Evolutionary conservation across 371 early-diverging fungal species (phyloP), one percentile per base, ranked within the genome.

Genomic region (Circinella minor): DNA sequence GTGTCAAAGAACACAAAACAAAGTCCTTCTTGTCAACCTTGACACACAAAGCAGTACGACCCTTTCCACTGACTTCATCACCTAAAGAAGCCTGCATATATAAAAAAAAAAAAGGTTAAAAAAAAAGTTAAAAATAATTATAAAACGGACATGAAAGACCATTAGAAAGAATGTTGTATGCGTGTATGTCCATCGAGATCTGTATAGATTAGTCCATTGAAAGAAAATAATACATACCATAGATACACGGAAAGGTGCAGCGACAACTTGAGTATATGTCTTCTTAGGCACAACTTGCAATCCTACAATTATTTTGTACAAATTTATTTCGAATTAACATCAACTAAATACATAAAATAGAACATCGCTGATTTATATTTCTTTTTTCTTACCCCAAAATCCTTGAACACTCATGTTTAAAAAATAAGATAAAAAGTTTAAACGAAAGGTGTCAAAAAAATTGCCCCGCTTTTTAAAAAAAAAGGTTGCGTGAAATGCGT

Each of bases 21-120:
- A 90, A 95, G 27, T 82, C 82, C 74, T 89, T 86, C 68, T 88
- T 85, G 69, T 91, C 91, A 36, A 91, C 88, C 4, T 81, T 84
- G 70, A 93, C 82, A n/a, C 83, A 73, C 57, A 93, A 77, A 49
- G 88, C 82, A 4, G 89, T 85, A 64, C 93, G 90, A 43, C 70
- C 79, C 55, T 79, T 80, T 51, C 77, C 80, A 37, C 75, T 77
- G 17, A 76, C 62, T 60, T 77, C 79, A 59, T 83, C 87, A 8
- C 59, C 37, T 69, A 94, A 83, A 15, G 93, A 88, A 63, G 94
- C 93, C 92, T 92, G n/a, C 63, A 55, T 27, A 5, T 1, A 68
- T 68, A 14, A 46, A 18, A 34, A 10, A 14, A 57, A 10, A 7
- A 27, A 34, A 34, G n/a, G 1, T 15, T 3, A 55, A 55, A 55